These are phyloP conservation scores for Phytophthora sojae DNA, from an alignment of 352 stramenopile species.

Conservation along the genomic window DNA sequence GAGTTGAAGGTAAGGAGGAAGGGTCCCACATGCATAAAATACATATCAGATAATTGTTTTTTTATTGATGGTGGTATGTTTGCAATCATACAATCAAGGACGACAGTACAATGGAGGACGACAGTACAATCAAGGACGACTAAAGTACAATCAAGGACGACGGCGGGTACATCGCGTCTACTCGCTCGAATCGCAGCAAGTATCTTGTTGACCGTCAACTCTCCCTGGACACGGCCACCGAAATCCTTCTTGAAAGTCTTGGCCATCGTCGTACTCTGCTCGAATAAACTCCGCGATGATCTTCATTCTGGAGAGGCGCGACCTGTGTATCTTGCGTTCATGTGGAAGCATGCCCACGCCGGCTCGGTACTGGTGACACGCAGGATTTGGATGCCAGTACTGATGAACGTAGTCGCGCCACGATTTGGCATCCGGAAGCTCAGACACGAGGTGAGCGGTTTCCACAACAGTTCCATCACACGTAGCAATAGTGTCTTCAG, in stretches of 20 bases:
- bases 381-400: slow-evolving; percentile 2
- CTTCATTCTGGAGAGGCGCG: slow-evolving; percentile 5
- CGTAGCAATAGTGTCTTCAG: not conserved
- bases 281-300: slow-evolving; percentile 6
- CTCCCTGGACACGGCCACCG: not conserved
- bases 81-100: not conserved
- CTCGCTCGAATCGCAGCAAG: not conserved
- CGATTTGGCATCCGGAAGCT: slow-evolving; percentile 1
- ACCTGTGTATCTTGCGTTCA: not conserved
- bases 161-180: too few species aligned
- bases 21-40: too few species aligned
- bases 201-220: slow-evolving; percentile 5
- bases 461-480: too few species aligned
- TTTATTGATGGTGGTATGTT: too few species aligned
- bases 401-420: not conserved
- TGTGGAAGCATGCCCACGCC: not conserved
- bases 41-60: too few species aligned
- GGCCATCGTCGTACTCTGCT: not conserved
- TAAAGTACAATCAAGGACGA: too few species aligned
- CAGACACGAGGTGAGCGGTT: too few species aligned
- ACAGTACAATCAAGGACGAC: not conserved
- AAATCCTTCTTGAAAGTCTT: slow-evolving; percentile 2
- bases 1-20: too few species aligned
- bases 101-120: not conserved
- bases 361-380: slow-evolving; percentile 3